Conservation (phyloP, 768 basidiomycete genomes). For the Amanita pallidorosea region DNA sequence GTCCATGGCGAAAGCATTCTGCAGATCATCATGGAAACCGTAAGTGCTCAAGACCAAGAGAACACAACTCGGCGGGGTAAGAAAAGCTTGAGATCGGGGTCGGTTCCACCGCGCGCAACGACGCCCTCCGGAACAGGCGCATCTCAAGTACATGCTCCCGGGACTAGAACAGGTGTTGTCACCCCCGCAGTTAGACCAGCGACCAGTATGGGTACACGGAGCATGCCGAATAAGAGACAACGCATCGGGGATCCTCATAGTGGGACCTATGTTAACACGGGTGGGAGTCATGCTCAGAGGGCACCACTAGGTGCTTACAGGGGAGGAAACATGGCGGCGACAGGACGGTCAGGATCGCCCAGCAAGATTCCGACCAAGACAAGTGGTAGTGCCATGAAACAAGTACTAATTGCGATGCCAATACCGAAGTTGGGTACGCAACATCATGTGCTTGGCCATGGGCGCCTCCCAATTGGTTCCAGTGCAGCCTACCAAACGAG, state of each 20-base stretch:
- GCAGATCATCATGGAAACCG: slow-evolving; percentile 62
- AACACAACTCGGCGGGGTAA: slow-evolving; percentile 41
- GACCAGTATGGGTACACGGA: slow-evolving; percentile 34
- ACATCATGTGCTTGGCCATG: slow-evolving; percentile 47
- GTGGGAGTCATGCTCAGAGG: slow-evolving; percentile 16
- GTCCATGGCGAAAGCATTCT: slow-evolving; percentile 79
- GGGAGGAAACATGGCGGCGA: slow-evolving; percentile 22
- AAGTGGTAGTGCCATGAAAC: slow-evolving; percentile 13
- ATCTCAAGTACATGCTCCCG: slow-evolving; percentile 27
- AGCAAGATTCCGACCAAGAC: slow-evolving; percentile 36
- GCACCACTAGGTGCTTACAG: slow-evolving; percentile 33
- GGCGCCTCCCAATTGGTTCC: slow-evolving; percentile 26
- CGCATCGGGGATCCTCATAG: slow-evolving; percentile 32
- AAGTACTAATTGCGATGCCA: slow-evolving; percentile 28
- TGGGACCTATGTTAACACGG: slow-evolving; percentile 11
- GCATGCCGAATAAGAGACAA: slow-evolving; percentile 55
- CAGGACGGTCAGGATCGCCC: slow-evolving; percentile 28
- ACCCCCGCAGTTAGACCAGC: slow-evolving; percentile 56
- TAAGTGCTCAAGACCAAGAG: slow-evolving; percentile 71
- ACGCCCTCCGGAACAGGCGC: slow-evolving; percentile 32
- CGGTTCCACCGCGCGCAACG: slow-evolving; percentile 51
- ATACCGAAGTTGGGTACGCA: slow-evolving; percentile 39
- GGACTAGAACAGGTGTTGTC: slow-evolving; percentile 32
- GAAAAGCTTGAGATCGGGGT: slow-evolving; percentile 34
- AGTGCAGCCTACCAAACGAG: slow-evolving; percentile 12